Evolutionary conservation across 2,329 filamentous ascomycete genomes (phyloP).

Genomic region (Ophiostoma australiae): DNA sequence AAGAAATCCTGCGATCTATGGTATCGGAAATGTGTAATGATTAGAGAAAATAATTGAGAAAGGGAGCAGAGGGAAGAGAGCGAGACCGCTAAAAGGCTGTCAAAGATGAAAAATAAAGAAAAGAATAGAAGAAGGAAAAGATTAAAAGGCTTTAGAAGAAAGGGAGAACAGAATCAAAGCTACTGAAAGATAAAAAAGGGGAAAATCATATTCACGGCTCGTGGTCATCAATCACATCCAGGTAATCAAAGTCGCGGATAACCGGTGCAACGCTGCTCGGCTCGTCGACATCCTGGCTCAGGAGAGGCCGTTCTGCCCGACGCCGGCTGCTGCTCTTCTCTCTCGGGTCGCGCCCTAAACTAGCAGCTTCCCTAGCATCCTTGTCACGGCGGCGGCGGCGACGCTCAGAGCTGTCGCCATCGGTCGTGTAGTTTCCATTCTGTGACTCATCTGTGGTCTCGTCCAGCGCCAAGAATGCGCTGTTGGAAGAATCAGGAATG

Average conservation of each 20-base stretch:
- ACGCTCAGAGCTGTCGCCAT: constrained; percentile 28
- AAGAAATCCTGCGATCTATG: not conserved
- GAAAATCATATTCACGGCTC: constrained; percentile 28
- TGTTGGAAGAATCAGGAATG: constrained; percentile 18
- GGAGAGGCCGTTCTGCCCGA: constrained; percentile 25
- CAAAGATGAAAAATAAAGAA: not conserved
- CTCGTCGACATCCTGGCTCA: constrained; percentile 28
- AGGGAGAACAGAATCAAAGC: not conserved
- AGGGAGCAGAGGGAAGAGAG: not conserved
- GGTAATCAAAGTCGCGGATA: constrained; percentile 38
- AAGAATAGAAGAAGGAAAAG: not conserved
- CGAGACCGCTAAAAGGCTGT: not conserved
- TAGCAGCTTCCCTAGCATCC: constrained; percentile 11
- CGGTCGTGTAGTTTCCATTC: constrained; percentile 29
- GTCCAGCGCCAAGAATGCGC: constrained; percentile 31
- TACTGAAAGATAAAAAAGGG: not conserved
- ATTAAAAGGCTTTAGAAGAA: not conserved
- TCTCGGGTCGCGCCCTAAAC: constrained; percentile 4
- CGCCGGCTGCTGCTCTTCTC: constrained; percentile 17
- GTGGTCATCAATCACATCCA: constrained; percentile 35
- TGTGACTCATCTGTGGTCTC: constrained; percentile 30
- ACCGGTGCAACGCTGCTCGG: constrained; percentile 30
- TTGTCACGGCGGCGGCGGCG: constrained; percentile 25
- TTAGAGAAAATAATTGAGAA: not conserved
- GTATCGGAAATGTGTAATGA: not conserved